Evolutionary conservation across 768 basidiomycete species (phyloP), one percentile per base, ranked within the genome.

Genomic region (Boletellus ananiceps): DNA sequence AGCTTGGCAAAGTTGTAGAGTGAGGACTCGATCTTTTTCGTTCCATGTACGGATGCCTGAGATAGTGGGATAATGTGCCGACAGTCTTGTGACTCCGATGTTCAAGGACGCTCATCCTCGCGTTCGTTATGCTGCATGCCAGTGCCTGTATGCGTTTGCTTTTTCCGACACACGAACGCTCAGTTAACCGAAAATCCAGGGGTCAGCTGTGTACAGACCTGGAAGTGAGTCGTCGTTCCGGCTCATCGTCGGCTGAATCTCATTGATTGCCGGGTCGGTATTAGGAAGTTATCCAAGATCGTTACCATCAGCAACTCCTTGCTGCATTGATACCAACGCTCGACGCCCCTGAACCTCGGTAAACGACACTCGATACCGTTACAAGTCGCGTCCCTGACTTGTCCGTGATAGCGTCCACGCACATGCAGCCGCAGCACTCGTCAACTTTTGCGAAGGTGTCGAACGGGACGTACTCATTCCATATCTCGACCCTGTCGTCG

Each of bases 361-460:
- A 54, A 38, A 71, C 59, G 21, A 40, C 9, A 7, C 14, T 29
- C 4, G 37, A 37, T 14, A 8, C 15, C 4, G 7, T 15, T 27
- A 7, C 23, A 15, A 19, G 31, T 35, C 55, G 46, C 41, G 36
- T 25, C 23, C 23, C 49, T 52, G 8, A 47, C 36, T 31, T 5
- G 46, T 46, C 13, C 14, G 16, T 32, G 47, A 31, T 57, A 92
- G 91, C 21, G 88, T 93, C 0, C 90, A 92, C 53, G 77, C 89
- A 0, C 91, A 94, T 59, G 88, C 92, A 2, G 88, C 90, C 0
- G 86, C 91, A 0, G 90, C 90, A 0, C 74, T 93, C 19, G 90
- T 93, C 65, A 94, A 93, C 64, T 93, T 93, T 70, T 93, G 90
- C 65, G 86, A 93, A 63, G 88, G 89, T 32, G 88, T 89, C 32